Base-by-base conservation (phyloP, 1,284 basidiomycete species). In the Chalciporus sp. region DNA sequence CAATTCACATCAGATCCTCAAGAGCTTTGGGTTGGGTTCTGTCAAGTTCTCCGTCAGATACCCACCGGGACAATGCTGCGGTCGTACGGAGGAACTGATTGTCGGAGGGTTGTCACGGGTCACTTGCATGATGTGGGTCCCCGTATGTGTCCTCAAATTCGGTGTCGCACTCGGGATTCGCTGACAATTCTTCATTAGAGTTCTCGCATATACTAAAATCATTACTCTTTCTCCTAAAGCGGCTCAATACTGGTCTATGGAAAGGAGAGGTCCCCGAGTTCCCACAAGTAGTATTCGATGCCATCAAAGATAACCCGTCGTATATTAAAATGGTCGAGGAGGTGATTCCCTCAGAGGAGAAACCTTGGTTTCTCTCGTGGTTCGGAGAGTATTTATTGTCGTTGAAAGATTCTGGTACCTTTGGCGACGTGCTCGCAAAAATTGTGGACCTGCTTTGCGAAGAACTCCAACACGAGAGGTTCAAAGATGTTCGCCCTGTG, bases 271-370 rank as follows among this genome's bases (percentile, higher is more conserved):
- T 75, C 2, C 71, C 78, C 17, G 85, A 88, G 60, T 90, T 83
- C 65, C 86, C 92, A 1, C 81, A 86, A 58, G 79, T 88, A 39
- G 79, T 92, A 2, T 88, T 94, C 62, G 90, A 89, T 60, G 81
- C 87, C n/a, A 81, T 95, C 63, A 91, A 88, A 68, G 86, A 90
- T 62, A 95, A 94, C 64, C 66, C 79, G 1, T 78, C 81, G 1
- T 91, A 86, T 63, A 68, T 76, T 37, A 68, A 76, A 17, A 66
- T 84, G 23, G 63, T 92, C 7, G 74, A 77, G 45, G 74, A 72
- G 4, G 55, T 65, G 11, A 64, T 70, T 43, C 56, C 71, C 8
- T 60, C 63, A 17, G 67, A 67, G 16, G 74, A 76, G 10, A 73
- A 72, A 51, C 70, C 74, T 7, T 79, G 80, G 76, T 74, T 76